Conservation (phyloP, 805 yeast genomes). For the Candida qinlingensis region DNA sequence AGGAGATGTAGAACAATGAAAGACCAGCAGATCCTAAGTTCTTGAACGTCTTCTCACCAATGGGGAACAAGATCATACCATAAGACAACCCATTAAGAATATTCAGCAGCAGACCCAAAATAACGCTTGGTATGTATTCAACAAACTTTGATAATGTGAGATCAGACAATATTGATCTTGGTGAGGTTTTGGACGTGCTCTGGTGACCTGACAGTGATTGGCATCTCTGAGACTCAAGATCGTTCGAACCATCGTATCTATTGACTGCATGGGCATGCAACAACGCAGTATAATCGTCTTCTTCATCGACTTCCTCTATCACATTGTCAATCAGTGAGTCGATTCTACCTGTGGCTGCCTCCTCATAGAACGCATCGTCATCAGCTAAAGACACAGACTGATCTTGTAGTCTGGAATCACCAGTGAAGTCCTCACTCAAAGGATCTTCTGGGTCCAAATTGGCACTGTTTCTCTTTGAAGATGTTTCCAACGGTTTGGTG, state of each 20-base stretch:
- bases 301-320: not conserved
- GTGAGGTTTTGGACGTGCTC: too few species aligned
- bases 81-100: constrained; percentile 89
- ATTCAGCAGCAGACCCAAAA: constrained; percentile 77
- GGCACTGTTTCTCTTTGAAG: not conserved
- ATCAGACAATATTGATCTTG: not conserved
- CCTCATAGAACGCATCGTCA: not conserved
- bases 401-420: not conserved
- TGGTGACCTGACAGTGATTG: too few species aligned
- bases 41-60: constrained; percentile 71
- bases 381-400: not conserved
- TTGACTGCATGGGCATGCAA: too few species aligned
- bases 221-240: too few species aligned
- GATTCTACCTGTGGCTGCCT: not conserved
- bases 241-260: too few species aligned
- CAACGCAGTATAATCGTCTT: too few species aligned
- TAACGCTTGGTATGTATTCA: constrained; percentile 62
- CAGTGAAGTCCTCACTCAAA: not conserved
- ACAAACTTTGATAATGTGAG: constrained; percentile 11
- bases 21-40: constrained; percentile 81
- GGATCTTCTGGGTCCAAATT: not conserved
- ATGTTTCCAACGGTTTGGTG: not conserved
- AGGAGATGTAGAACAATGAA: constrained; percentile 89
- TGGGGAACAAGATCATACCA: constrained; percentile 96
- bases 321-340: not conserved